A percentile compares a stretch with the other conserved stretches of the same genome.
Conservation (phyloP, 805 yeast species). For the Maudiozyma serrabonitensis region DNA sequence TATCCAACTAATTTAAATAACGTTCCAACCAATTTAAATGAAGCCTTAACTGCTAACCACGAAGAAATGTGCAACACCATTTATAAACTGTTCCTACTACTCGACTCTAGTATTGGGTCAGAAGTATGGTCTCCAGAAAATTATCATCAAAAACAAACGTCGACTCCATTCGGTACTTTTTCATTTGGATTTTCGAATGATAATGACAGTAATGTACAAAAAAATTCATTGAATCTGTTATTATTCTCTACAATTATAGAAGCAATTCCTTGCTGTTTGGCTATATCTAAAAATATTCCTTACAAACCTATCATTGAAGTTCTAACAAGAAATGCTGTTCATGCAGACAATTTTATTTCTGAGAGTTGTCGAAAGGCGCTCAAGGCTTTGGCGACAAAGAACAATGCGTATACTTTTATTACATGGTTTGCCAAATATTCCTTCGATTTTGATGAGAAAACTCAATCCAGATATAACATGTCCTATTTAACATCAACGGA, state of each 20-base stretch:
- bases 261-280: constrained; percentile 61
- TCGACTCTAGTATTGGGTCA: constrained; percentile 53
- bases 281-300: constrained; percentile 37
- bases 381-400: constrained; percentile 54
- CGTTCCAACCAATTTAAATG: constrained; percentile 25
- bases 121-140: constrained; percentile 32
- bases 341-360: constrained; percentile 52
- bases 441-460: constrained; percentile 68
- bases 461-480: constrained; percentile 42
- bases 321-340: constrained; percentile 66
- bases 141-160: constrained; percentile 28
- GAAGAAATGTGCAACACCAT: constrained; percentile 61
- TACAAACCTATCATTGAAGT: constrained; percentile 64
- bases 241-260: constrained; percentile 63
- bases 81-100: constrained; percentile 42
- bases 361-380: constrained; percentile 55
- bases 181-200: constrained; percentile 35
- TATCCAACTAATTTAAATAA: constrained; percentile 28
- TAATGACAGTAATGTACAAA: constrained; percentile 20
- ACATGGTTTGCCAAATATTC: constrained; percentile 72
- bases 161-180: constrained; percentile 32
- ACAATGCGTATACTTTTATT: constrained; percentile 59
- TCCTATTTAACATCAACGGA: constrained; percentile 53
- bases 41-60: constrained; percentile 35
- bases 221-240: constrained; percentile 37